phyloP scores from a whole-genome alignment of 768 basidiomycete genomes.

The Panaeolus papilionaceus region DNA sequence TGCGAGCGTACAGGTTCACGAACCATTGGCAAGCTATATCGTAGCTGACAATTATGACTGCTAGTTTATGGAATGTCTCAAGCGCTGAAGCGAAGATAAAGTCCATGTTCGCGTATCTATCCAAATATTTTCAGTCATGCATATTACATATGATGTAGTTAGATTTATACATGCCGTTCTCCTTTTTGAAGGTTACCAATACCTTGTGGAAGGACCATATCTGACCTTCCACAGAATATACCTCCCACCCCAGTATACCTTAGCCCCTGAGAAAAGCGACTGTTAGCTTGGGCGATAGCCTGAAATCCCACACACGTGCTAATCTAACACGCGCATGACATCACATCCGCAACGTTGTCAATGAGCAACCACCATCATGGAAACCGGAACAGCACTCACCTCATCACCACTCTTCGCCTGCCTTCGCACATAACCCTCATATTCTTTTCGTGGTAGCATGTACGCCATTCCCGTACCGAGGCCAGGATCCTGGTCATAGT shows the following conservation, averaged over 20 bases:
- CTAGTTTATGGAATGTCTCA: not conserved
- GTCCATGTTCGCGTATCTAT: conserved; percentile 20
- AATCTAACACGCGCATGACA: not conserved
- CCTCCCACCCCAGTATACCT: conserved; percentile 11
- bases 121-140: too few relatives aligned
- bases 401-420: not conserved
- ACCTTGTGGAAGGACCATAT: conserved; percentile 11
- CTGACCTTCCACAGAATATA: conserved; percentile 14
- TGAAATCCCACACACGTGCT: conserved; percentile 14
- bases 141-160: not conserved
- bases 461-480: conserved; percentile 13
- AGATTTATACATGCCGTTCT: conserved; percentile 8
- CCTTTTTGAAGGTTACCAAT: conserved; percentile 18
- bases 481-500: conserved; percentile 10
- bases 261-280: not conserved
- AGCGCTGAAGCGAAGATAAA: conserved; percentile 13
- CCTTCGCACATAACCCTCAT: conserved; percentile 11
- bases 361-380: not conserved
- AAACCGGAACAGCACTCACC: not conserved
- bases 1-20: conserved; percentile 28
- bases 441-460: conserved; percentile 14
- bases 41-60: conserved; percentile 26
- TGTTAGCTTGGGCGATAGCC: not conserved
- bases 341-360: not conserved
- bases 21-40: conserved; percentile 16